A percentile compares a stretch with the other conserved stretches of the same genome.
phyloP scores from a whole-genome alignment of 371 early-diverging fungal genomes.

The Rhizomucor pusillus region DNA sequence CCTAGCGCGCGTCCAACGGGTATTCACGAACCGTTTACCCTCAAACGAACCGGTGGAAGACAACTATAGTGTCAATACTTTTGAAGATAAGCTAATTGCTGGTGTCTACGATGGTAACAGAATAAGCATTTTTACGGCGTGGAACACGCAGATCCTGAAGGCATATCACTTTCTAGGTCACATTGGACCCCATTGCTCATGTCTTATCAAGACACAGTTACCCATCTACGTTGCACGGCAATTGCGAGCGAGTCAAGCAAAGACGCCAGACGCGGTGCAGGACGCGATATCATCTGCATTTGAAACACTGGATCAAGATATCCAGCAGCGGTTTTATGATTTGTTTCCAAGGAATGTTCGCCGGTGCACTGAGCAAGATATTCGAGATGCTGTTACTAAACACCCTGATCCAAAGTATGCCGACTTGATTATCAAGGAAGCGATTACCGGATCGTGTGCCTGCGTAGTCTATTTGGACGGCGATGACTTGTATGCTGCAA shows the following conservation, averaged over 20 bases:
- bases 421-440: slow-evolving; percentile 41
- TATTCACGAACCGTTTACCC: slow-evolving; percentile 37
- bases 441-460: slow-evolving; percentile 78
- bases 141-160: too few relatives aligned
- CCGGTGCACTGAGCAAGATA: slow-evolving; percentile 36
- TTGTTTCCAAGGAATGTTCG: slow-evolving; percentile 35
- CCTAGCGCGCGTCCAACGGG: slow-evolving; percentile 23
- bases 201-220: slow-evolving; percentile 33
- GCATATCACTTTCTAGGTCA: too few relatives aligned
- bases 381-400: slow-evolving; percentile 35
- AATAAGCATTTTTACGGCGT: too few relatives aligned
- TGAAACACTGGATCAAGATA: slow-evolving; percentile 53
- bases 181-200: slow-evolving; percentile 40
- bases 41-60: slow-evolving; percentile 51
- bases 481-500: slow-evolving; percentile 72
- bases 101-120: slow-evolving; percentile 50
- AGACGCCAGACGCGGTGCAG: slow-evolving; percentile 2
- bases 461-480: slow-evolving; percentile 73
- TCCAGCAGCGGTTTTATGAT: slow-evolving; percentile 58
- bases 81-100: slow-evolving; percentile 31
- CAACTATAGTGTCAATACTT: slow-evolving; percentile 34
- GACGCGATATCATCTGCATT: slow-evolving; percentile 54
- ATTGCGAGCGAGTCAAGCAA: slow-evolving; percentile 6
- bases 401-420: slow-evolving; percentile 31
- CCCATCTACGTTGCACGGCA: slow-evolving; percentile 47